Conservation (phyloP, 257 asterid genomes). For the Ilex asprella region DNA sequence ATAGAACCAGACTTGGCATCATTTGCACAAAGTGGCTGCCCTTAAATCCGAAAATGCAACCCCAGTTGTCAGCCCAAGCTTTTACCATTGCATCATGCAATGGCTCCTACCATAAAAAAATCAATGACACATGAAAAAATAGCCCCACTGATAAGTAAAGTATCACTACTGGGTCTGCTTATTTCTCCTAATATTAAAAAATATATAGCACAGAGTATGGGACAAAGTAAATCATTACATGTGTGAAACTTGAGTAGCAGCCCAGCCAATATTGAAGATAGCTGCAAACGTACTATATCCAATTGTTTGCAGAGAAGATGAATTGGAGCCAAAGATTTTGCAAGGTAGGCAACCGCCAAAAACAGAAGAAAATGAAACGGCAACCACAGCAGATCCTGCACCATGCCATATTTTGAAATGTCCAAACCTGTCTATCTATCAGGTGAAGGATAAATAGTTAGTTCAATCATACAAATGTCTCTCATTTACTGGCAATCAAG, state of each 20-base stretch:
- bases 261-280: slow-evolving; percentile 88
- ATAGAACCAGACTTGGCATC: too few relatives aligned
- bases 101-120: too few relatives aligned
- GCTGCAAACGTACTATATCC: slow-evolving; percentile 83
- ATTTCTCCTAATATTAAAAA: too few relatives aligned
- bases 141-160: too few relatives aligned
- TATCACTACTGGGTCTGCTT: background rate
- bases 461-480: background rate
- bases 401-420: slow-evolving; percentile 83
- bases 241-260: slow-evolving; percentile 97
- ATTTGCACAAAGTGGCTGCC: too few relatives aligned
- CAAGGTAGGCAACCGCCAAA: slow-evolving; percentile 95
- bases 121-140: too few relatives aligned
- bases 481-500: background rate
- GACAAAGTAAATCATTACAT: slow-evolving; percentile 40
- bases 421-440: slow-evolving; percentile 85
- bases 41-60: background rate
- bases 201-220: background rate
- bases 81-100: background rate
- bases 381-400: slow-evolving; percentile 74
- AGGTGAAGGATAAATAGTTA: slow-evolving; percentile 4
- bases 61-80: background rate
- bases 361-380: slow-evolving; percentile 81
- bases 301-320: slow-evolving; percentile 47
- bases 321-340: slow-evolving; percentile 59